These are phyloP conservation scores for Penicillium vulpinum DNA, from an alignment of 2,329 filamentous ascomycete genomes.

Conservation along the genomic window DNA sequence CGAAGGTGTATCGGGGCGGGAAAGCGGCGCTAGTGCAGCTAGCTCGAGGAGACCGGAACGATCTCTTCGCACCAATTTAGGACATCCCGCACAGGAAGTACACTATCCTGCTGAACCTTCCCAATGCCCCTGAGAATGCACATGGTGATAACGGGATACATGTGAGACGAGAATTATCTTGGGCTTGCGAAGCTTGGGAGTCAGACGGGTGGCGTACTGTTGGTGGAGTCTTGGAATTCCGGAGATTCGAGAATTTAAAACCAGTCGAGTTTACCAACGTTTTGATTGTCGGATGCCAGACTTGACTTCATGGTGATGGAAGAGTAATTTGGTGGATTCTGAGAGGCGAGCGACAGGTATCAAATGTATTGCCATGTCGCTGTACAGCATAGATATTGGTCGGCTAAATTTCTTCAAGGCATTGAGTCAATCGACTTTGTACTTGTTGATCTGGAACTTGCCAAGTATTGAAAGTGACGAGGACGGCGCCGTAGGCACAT, in stretches of 20 bases:
- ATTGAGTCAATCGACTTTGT: neutral
- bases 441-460: neutral
- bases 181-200: slow-evolving; percentile 53
- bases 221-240: slow-evolving; percentile 50
- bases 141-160: slow-evolving; percentile 58
- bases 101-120: slow-evolving; percentile 56
- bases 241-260: slow-evolving; percentile 50
- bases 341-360: neutral
- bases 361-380: neutral
- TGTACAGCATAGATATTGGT: neutral
- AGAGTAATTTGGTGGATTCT: neutral
- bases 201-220: slow-evolving; percentile 53
- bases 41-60: slow-evolving; percentile 62
- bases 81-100: slow-evolving; percentile 52
- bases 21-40: slow-evolving; percentile 62
- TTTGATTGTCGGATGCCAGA: slow-evolving; percentile 10
- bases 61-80: slow-evolving; percentile 57
- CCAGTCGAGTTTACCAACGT: slow-evolving; percentile 48
- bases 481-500: too few relatives aligned
- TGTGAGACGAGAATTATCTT: slow-evolving; percentile 53
- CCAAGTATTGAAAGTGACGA: neutral
- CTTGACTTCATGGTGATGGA: neutral
- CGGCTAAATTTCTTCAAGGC: neutral
- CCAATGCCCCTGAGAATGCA: slow-evolving; percentile 54
- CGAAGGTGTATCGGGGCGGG: slow-evolving; percentile 57